Evolutionary conservation across 2,329 filamentous ascomycete species (phyloP).

Genomic region (Colletotrichum kahawae): DNA sequence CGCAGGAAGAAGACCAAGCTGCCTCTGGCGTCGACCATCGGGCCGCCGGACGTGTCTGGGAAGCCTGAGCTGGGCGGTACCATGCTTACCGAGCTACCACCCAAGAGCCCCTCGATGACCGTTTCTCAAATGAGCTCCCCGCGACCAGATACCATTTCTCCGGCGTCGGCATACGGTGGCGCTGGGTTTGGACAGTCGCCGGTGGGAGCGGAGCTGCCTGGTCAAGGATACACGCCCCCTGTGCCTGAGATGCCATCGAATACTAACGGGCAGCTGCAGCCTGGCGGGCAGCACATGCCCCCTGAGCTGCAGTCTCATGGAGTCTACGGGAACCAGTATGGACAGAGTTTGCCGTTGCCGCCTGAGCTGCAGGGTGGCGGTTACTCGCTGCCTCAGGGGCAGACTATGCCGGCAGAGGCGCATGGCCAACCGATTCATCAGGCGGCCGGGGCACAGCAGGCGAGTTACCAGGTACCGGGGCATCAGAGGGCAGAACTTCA

Average conservation of each 20-base stretch:
- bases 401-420: neutral
- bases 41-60: conserved; percentile 24
- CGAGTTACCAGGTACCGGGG: conserved; percentile 19
- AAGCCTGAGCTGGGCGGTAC: conserved; percentile 37
- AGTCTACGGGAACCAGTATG: conserved; percentile 10
- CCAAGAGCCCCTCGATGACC: conserved; percentile 34
- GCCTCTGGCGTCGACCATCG: conserved; percentile 23
- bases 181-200: conserved; percentile 26
- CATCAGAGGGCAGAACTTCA: conserved; percentile 18
- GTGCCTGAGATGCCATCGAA: conserved; percentile 25
- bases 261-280: conserved; percentile 24
- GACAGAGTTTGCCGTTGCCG: conserved; percentile 14
- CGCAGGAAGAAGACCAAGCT: conserved; percentile 30
- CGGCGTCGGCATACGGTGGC: conserved; percentile 29
- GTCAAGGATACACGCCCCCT: conserved; percentile 14
- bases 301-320: conserved; percentile 27
- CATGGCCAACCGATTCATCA: conserved; percentile 13
- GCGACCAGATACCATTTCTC: conserved; percentile 28
- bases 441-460: neutral
- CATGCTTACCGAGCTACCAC: conserved; percentile 22
- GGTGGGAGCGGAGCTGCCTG: conserved; percentile 30
- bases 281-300: conserved; percentile 20
- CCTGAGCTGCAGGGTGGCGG: conserved; percentile 14
- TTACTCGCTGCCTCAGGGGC: neutral
- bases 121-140: conserved; percentile 25